phyloP scores from a whole-genome alignment of 2,329 filamentous ascomycete species.

The Fusarium sp. region DNA sequence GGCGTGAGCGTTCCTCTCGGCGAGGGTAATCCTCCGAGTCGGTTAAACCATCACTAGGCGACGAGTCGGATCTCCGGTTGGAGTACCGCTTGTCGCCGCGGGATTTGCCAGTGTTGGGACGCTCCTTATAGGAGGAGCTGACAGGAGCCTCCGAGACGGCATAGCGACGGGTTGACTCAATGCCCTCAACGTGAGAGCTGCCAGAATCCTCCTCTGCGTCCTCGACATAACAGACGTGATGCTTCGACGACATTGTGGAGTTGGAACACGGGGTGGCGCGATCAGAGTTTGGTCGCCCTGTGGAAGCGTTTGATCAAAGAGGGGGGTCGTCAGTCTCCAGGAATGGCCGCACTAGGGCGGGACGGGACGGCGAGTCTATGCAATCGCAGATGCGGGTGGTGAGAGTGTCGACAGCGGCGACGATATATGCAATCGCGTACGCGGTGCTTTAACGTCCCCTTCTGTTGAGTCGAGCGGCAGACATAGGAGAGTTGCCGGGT shows the following conservation, averaged over 20 bases:
- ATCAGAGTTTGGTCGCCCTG: constrained; percentile 36
- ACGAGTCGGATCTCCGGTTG: constrained; percentile 52
- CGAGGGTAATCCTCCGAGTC: constrained; percentile 60
- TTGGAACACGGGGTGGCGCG: constrained; percentile 29
- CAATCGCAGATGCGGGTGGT: constrained; percentile 38
- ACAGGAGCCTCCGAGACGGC: constrained; percentile 59
- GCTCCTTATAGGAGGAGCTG: constrained; percentile 60
- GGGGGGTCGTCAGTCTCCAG: constrained; percentile 40
- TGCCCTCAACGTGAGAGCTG: constrained; percentile 55
- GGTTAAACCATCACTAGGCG: constrained; percentile 49
- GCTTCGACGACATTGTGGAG: constrained; percentile 56
- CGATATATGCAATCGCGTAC: constrained; percentile 31
- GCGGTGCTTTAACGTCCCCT: constrained; percentile 42
- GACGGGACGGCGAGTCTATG: constrained; percentile 37
- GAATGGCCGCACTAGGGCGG: constrained; percentile 48
- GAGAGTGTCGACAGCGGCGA: constrained; percentile 30
- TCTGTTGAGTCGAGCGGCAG: constrained; percentile 35
- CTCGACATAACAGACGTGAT: constrained; percentile 59
- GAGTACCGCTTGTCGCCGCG: constrained; percentile 55
- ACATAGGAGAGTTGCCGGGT: constrained; percentile 36
- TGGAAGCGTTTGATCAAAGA: constrained; percentile 36
- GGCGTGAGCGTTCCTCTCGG: constrained; percentile 42
- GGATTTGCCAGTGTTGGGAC: constrained; percentile 64
- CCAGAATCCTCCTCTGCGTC: constrained; percentile 65
- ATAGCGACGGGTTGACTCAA: constrained; percentile 56